phyloP scores from a whole-genome alignment of 345 rosid genomes.

The Eutrema heterophyllum region DNA sequence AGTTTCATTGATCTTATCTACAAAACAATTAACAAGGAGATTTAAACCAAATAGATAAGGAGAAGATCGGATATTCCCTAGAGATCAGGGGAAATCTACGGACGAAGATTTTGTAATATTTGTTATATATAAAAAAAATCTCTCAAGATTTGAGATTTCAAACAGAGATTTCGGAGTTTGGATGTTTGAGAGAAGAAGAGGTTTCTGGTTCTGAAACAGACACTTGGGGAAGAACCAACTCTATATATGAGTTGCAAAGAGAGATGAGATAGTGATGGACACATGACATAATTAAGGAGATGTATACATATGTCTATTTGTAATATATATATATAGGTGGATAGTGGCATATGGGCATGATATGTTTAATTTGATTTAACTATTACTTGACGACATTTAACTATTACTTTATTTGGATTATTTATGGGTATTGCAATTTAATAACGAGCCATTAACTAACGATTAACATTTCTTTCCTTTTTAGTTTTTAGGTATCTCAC shows the following conservation, averaged over 20 bases:
- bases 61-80: constrained; percentile 22
- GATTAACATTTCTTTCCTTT: constrained; percentile 2
- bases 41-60: constrained; percentile 8
- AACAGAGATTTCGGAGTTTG: background rate
- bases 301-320: background rate
- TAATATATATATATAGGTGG: background rate
- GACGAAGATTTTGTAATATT: constrained; percentile 4
- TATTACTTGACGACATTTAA: background rate
- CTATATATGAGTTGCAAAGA: constrained; percentile 13
- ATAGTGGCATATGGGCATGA: constrained; percentile 1
- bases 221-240: constrained; percentile 15
- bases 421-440: background rate
- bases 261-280: constrained; percentile 20
- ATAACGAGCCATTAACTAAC: constrained; percentile 16
- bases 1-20: constrained; percentile 29
- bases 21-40: background rate
- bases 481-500: constrained; percentile 11
- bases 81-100: constrained; percentile 3
- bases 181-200: constrained; percentile 10
- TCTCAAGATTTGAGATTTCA: background rate
- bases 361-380: background rate
- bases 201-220: constrained; percentile 19
- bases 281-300: constrained; percentile 2
- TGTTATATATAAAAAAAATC: background rate
- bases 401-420: background rate